Percentiles rank a stretch among this genome's conserved stretches.
Conservation (phyloP, 192 early-diverging fungal genomes). For the Neocallimastix lanati region DNA sequence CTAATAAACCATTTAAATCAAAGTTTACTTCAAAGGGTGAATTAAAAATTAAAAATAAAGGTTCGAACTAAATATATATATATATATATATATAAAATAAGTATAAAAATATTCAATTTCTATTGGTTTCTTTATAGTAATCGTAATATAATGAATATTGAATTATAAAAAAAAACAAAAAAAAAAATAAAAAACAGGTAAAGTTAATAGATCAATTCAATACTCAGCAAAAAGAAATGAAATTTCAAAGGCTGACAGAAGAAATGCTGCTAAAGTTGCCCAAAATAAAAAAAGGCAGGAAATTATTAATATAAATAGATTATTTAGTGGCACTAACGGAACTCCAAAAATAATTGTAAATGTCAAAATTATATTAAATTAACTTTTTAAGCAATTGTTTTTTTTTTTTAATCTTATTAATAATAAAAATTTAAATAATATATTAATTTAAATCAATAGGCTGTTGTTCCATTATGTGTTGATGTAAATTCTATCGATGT, state of each 20-base stretch:
- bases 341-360: slow-evolving; percentile 69
- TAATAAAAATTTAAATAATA: too few relatives aligned
- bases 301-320: slow-evolving; percentile 42
- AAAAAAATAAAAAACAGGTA: slow-evolving; percentile 23
- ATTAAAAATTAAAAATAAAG: slow-evolving; percentile 63
- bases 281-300: slow-evolving; percentile 73
- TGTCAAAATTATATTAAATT: not conserved
- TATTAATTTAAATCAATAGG: too few relatives aligned
- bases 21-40: slow-evolving; percentile 68
- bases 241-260: slow-evolving; percentile 49
- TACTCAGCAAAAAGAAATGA: slow-evolving; percentile 2
- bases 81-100: too few relatives aligned
- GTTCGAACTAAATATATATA: too few relatives aligned
- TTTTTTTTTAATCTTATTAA: too few relatives aligned
- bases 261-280: slow-evolving; percentile 54
- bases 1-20: slow-evolving; percentile 94
- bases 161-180: too few relatives aligned
- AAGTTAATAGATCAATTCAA: slow-evolving; percentile 39
- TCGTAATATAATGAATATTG: too few relatives aligned
- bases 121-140: too few relatives aligned
- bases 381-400: too few relatives aligned
- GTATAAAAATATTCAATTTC: too few relatives aligned
- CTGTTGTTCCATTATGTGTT: slow-evolving; percentile 73
- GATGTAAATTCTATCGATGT: slow-evolving; percentile 36
- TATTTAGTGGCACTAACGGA: slow-evolving; percentile 66